Evolutionary conservation across 306 rosid species (phyloP), one percentile per base, ranked within the genome.

Genomic region (Arachis stenosperma): DNA sequence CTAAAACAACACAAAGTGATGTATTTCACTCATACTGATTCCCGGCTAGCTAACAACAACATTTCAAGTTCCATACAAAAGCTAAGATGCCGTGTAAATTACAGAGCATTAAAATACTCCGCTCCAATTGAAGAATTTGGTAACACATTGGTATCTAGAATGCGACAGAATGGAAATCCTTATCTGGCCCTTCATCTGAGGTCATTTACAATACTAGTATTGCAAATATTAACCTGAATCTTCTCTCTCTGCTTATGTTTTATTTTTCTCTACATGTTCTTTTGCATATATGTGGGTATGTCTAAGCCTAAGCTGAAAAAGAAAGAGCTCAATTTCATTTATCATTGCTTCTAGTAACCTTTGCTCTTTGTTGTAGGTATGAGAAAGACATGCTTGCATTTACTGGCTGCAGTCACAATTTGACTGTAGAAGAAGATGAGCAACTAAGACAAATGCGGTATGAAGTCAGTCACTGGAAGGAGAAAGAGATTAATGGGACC

Each of bases 331-430:
- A 15, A 57, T 56, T 11, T 69, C 60, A 12, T 56, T 37, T 48
- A 47, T 17, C 3, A 0, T 15, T 40, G 14, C 56, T 53, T 41
- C 69, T 65, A 55, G 48, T 67, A 33, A 61, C 46, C 64, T 59
- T 72, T 72, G 46, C 59, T 37, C 10, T 39, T 17, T 65, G 53
- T 72, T 52, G 42, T 69, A 91, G 99, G 83, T 94, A 91, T 75
- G 99, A 94, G 89, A 94, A 94, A 86, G 99, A 94, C 80, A 94
- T 94, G 99, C 97, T 94, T 83, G 91, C 99, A 61, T 94, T 94
- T 80, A 94, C 96, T 4, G 99, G 99, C 61, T 91, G 99, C 89
- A 88, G 99, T 71, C 96, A 94, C 78, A 87, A 77, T 81, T 87
- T 94, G 91, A 89, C 91, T 9, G 85, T 81, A 65, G 93, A 85